phyloP scores from a whole-genome alignment of 2,329 filamentous ascomycete genomes.

The Xenoacremonium recifei region DNA sequence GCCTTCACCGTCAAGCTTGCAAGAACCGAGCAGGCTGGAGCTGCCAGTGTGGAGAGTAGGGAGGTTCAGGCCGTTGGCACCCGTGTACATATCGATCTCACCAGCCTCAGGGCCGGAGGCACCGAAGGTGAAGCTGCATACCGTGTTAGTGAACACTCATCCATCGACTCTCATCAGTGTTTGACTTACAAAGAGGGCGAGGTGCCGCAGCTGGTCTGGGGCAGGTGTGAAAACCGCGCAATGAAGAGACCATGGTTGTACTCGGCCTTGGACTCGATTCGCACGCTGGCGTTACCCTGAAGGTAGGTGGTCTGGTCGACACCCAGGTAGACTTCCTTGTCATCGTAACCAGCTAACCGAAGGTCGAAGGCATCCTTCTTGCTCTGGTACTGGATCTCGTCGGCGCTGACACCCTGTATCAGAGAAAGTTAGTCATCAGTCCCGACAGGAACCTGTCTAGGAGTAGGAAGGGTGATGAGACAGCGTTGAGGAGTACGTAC shows the following conservation, averaged over 20 bases:
- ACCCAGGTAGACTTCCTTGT: conserved; percentile 38
- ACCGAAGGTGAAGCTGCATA: conserved; percentile 46
- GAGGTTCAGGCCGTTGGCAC: conserved; percentile 58
- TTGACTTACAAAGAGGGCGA: conserved; percentile 66
- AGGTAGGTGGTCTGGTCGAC: conserved; percentile 32
- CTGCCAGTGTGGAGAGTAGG: conserved; percentile 57
- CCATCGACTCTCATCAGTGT: no score
- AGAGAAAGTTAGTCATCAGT: conserved; percentile 6
- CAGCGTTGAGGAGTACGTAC: conserved; percentile 20
- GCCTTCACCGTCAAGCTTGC: conserved; percentile 28
- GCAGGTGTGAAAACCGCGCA: conserved; percentile 68
- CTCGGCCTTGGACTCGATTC: conserved; percentile 59
- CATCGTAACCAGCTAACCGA: conserved; percentile 33
- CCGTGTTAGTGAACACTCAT: neutral
- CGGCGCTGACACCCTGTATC: conserved; percentile 46
- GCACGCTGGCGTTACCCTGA: conserved; percentile 47
- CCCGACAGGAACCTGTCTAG: no score
- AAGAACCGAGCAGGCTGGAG: conserved; percentile 31
- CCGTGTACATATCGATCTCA: conserved; percentile 69
- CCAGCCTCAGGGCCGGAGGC: conserved; percentile 58
- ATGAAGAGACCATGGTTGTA: conserved; percentile 70
- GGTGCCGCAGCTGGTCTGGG: conserved; percentile 61
- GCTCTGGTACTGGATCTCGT: conserved; percentile 58
- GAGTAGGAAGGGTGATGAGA: neutral
- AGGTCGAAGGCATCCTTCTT: conserved; percentile 31